phyloP scores from a whole-genome alignment of 2,329 filamentous ascomycete species.

The Ascochyta koolunga region DNA sequence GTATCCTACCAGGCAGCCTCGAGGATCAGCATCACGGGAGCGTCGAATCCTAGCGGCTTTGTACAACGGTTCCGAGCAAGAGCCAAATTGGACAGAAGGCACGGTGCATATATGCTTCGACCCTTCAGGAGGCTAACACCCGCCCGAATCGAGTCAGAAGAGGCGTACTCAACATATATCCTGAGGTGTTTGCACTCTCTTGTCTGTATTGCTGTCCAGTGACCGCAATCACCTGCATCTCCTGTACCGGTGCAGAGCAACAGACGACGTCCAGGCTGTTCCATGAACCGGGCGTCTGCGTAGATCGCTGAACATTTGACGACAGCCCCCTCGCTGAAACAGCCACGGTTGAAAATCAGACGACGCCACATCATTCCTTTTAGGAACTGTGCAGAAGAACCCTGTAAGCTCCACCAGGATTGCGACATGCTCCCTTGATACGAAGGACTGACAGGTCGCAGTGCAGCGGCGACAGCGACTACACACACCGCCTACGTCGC shows the following conservation, averaged over 20 bases:
- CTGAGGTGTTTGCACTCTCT: not conserved
- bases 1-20: slow-evolving; percentile 37
- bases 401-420: slow-evolving; percentile 45
- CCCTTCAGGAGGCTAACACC: slow-evolving; percentile 28
- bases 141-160: slow-evolving; percentile 5
- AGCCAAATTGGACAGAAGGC: slow-evolving; percentile 36
- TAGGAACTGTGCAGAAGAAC: slow-evolving; percentile 41
- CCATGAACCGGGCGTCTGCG: slow-evolving; percentile 34
- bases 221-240: not conserved
- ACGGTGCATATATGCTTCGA: slow-evolving; percentile 46
- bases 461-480: slow-evolving; percentile 29
- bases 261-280: slow-evolving; percentile 21
- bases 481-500: slow-evolving; percentile 40
- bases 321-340: slow-evolving; percentile 39
- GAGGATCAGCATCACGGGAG: slow-evolving; percentile 41
- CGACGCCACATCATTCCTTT: slow-evolving; percentile 45
- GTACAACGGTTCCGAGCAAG: slow-evolving; percentile 38
- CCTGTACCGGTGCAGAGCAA: slow-evolving; percentile 18
- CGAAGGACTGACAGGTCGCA: slow-evolving; percentile 44
- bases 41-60: slow-evolving; percentile 35
- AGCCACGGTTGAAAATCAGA: slow-evolving; percentile 40
- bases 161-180: not conserved
- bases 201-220: not conserved
- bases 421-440: slow-evolving; percentile 37
- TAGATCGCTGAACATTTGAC: slow-evolving; percentile 40